Percentiles rank a stretch among this genome's conserved stretches.
phyloP scores from a whole-genome alignment of 2,329 filamentous ascomycete species.

The Neopestalotiopsis sp. region DNA sequence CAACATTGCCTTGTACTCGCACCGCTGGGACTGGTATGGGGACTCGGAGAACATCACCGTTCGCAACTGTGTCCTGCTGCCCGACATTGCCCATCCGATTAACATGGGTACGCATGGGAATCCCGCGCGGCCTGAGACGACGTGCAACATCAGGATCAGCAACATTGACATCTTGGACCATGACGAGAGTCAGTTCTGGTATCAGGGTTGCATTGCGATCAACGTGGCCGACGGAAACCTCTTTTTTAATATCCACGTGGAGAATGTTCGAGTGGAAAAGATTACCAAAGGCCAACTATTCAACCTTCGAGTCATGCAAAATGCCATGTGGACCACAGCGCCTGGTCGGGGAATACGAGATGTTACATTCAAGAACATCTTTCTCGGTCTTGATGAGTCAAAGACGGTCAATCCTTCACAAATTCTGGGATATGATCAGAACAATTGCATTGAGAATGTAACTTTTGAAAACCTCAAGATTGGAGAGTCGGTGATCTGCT shows the following conservation, averaged over 20 bases:
- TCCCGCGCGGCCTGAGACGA: neutral
- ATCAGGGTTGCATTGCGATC: neutral
- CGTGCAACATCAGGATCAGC: neutral
- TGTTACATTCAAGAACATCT: neutral
- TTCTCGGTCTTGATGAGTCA: neutral
- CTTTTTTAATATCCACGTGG: neutral
- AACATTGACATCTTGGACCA: constrained; percentile 6
- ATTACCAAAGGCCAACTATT: constrained; percentile 7
- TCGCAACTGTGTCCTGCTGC: neutral
- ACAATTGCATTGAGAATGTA: neutral
- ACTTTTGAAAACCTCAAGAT: constrained; percentile 7
- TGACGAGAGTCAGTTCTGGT: constrained; percentile 6
- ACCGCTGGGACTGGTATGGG: constrained; percentile 4
- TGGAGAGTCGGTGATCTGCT: neutral
- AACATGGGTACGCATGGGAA: neutral
- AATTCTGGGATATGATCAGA: neutral
- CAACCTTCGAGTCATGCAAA: constrained; percentile 3
- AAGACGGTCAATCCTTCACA: neutral
- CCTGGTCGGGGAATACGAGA: neutral
- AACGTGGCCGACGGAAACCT: neutral
- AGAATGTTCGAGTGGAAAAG: constrained; percentile 2
- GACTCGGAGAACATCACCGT: constrained; percentile 1
- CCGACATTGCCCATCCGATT: neutral
- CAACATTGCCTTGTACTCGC: constrained; percentile 1
- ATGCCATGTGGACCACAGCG: constrained; percentile 5